phyloP scores from a whole-genome alignment of 2,329 filamentous ascomycete genomes.

The Neofusicoccum parvum region DNA sequence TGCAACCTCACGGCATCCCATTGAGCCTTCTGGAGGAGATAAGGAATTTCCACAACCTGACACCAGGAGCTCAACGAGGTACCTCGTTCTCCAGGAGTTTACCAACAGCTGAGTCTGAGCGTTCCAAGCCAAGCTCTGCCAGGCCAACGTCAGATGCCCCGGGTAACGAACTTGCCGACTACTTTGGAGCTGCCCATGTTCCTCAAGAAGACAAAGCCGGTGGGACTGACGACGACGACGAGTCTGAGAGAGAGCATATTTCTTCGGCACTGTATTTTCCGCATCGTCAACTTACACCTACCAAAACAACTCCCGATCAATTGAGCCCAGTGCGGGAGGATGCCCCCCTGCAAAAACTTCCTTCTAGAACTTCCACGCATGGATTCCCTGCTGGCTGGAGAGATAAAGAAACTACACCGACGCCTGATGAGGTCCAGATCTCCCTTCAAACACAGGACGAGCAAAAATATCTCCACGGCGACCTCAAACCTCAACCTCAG shows the following conservation, averaged over 20 bases:
- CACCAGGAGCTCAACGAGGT: slow-evolving; percentile 48
- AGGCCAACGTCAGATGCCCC: slow-evolving; percentile 24
- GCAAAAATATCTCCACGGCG: slow-evolving; percentile 63
- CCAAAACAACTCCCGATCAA: slow-evolving; percentile 11
- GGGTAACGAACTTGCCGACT: slow-evolving; percentile 18
- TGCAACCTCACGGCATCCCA: slow-evolving; percentile 41
- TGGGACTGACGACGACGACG: slow-evolving; percentile 52
- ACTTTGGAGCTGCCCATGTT: slow-evolving; percentile 10
- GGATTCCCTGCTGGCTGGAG: slow-evolving; percentile 4
- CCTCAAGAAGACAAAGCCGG: slow-evolving; percentile 20
- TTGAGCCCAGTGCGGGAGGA: slow-evolving; percentile 17
- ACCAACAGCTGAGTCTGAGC: slow-evolving; percentile 38
- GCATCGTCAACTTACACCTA: slow-evolving; percentile 59
- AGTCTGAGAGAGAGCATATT: slow-evolving; percentile 80
- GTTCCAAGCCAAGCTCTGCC: slow-evolving; percentile 30
- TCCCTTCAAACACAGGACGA: slow-evolving; percentile 62
- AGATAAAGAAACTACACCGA: slow-evolving; percentile 23
- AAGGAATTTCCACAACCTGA: slow-evolving; percentile 55
- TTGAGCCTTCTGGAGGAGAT: slow-evolving; percentile 59
- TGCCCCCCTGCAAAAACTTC: not conserved
- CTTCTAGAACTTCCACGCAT: slow-evolving; percentile 15
- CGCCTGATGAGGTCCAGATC: slow-evolving; percentile 61
- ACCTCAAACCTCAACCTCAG: slow-evolving; percentile 49
- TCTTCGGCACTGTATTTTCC: slow-evolving; percentile 83
- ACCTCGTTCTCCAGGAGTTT: slow-evolving; percentile 58